These are phyloP conservation scores for Fusarium bactridioides DNA, from an alignment of 2,329 filamentous ascomycete species.

Conservation along the genomic window DNA sequence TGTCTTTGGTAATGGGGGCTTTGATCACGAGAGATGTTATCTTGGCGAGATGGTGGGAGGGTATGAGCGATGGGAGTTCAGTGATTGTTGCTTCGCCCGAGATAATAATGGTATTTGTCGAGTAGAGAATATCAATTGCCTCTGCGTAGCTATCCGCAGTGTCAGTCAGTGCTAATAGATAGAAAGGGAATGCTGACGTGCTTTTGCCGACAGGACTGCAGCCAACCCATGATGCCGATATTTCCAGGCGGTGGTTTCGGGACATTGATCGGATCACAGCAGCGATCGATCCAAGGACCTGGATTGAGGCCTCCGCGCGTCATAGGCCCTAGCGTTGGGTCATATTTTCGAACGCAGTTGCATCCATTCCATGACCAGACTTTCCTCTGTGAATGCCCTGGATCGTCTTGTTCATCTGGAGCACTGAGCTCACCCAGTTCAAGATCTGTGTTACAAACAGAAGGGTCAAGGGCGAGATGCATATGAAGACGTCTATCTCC, in stretches of 20 bases:
- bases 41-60: background rate
- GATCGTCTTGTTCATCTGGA: background rate
- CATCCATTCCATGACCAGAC: background rate
- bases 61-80: background rate
- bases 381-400: too few species aligned
- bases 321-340: background rate
- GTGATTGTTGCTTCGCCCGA: background rate
- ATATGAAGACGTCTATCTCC: background rate
- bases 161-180: background rate
- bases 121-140: background rate
- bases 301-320: background rate
- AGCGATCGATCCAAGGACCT: background rate
- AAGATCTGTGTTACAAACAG: background rate
- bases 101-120: background rate
- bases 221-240: background rate
- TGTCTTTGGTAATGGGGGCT: background rate
- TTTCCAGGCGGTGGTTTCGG: background rate
- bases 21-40: conserved; percentile 9
- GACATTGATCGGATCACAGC: background rate
- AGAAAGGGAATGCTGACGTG: background rate
- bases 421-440: background rate
- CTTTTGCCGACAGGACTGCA: conserved; percentile 8
- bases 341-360: background rate
- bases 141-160: background rate
- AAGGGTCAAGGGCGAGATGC: background rate